Conservation (phyloP, 768 basidiomycete species). For the Roridomyces roridus region DNA sequence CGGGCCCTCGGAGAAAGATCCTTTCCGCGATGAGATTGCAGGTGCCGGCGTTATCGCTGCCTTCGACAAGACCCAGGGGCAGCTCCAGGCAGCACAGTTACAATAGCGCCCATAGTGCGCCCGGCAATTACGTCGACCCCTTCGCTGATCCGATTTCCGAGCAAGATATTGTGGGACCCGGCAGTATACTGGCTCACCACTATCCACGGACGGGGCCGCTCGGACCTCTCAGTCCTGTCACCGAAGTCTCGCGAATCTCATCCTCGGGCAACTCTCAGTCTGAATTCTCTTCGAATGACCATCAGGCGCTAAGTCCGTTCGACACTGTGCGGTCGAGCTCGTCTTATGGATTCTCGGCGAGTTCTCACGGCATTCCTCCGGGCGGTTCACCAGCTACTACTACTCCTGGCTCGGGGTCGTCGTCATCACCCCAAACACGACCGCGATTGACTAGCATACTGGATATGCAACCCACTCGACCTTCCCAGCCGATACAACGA, state of each 20-base stretch:
- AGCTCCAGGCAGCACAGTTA: constrained; percentile 44
- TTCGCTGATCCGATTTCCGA: constrained; percentile 50
- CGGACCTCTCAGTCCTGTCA: constrained; percentile 41
- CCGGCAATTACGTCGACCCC: constrained; percentile 53
- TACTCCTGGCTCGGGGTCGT: not conserved
- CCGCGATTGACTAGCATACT: constrained; percentile 22
- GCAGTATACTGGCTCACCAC: constrained; percentile 15
- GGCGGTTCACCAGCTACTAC: constrained; percentile 14
- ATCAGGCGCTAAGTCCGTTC: constrained; percentile 44
- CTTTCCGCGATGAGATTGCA: constrained; percentile 18
- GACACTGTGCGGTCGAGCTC: constrained; percentile 17
- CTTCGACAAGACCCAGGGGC: constrained; percentile 29
- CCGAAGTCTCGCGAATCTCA: constrained; percentile 34
- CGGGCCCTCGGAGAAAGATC: constrained; percentile 29
- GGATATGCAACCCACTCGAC: constrained; percentile 41
- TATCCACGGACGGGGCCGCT: constrained; percentile 28
- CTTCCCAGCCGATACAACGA: constrained; percentile 58
- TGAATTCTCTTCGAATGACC: constrained; percentile 30
- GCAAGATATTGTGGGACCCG: constrained; percentile 30
- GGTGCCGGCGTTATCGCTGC: constrained; percentile 15
- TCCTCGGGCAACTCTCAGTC: constrained; percentile 31
- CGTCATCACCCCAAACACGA: not conserved
- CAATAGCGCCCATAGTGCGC: constrained; percentile 37
- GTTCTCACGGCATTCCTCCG: constrained; percentile 14
- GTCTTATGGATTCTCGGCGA: constrained; percentile 20